Conservation (phyloP, 2,329 filamentous ascomycete species). For the Alternaria triticina region DNA sequence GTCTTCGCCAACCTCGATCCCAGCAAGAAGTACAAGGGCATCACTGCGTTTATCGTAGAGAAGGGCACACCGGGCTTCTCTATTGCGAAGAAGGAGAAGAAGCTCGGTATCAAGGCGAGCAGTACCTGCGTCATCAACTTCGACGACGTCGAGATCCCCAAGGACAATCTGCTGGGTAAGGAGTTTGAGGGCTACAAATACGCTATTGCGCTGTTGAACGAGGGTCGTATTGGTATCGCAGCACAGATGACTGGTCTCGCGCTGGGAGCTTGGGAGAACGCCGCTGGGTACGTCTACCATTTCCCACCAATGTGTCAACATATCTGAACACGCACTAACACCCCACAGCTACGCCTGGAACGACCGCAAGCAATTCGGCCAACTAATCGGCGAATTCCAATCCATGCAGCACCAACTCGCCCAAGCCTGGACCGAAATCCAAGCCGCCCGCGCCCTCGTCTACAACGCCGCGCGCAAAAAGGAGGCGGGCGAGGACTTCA, state of each 20-base stretch:
- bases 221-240: conserved; percentile 96
- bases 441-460: conserved; percentile 86
- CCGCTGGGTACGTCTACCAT: conserved; percentile 66
- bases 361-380: conserved; percentile 95
- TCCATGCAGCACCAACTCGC: conserved; percentile 99
- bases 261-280: conserved; percentile 93
- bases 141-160: conserved; percentile 90
- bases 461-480: conserved; percentile 98
- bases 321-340: conserved; percentile 12
- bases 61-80: conserved; percentile 88
- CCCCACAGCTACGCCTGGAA: conserved; percentile 84
- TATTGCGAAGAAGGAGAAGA: conserved; percentile 99
- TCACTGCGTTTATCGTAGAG: conserved; percentile 94
- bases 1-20: conserved; percentile 97
- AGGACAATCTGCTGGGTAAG: conserved; percentile 85
- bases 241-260: conserved; percentile 98
- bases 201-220: conserved; percentile 91
- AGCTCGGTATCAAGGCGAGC: conserved; percentile 93
- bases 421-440: conserved; percentile 92
- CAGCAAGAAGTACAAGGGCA: conserved; percentile 93
- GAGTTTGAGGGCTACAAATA: conserved; percentile 97
- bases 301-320: background rate
- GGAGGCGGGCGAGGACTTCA: conserved; percentile 95
- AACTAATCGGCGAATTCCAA: conserved; percentile 94
- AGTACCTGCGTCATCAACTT: conserved; percentile 98